Percentiles rank a stretch among this genome's conserved stretches.
Evolutionary conservation across 345 rosid species (phyloP).

Genomic region (Euphorbia tirucalli): DNA sequence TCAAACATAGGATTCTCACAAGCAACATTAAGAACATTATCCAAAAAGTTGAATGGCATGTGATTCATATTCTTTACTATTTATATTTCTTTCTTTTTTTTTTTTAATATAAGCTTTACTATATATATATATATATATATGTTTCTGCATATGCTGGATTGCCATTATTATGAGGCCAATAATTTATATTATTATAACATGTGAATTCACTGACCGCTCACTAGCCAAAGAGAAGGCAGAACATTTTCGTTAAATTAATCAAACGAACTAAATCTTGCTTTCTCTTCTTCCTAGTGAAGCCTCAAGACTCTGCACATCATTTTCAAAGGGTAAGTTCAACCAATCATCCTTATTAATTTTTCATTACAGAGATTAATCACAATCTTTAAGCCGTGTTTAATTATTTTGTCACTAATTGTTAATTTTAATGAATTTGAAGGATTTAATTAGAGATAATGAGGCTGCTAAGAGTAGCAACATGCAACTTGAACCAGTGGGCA

Average conservation of each 20-base stretch:
- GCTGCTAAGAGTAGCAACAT: conserved; percentile 74
- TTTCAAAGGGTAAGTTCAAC: not conserved
- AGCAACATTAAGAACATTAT: not conserved
- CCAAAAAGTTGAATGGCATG: not conserved
- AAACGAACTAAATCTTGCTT: not conserved
- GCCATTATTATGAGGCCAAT: not conserved
- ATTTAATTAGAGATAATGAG: conserved; percentile 45
- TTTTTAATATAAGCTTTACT: too few species aligned
- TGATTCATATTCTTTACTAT: not conserved
- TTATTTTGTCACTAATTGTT: not conserved
- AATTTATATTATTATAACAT: not conserved
- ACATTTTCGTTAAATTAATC: not conserved
- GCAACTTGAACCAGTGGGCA: conserved; percentile 95
- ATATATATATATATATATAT: too few species aligned
- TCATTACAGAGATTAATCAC: not conserved
- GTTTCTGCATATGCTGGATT: not conserved
- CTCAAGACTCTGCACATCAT: not conserved
- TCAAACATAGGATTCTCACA: not conserved
- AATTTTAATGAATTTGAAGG: not conserved
- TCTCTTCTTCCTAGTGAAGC: not conserved
- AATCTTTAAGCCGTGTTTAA: too few species aligned
- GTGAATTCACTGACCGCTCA: too few species aligned
- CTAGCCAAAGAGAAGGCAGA: not conserved
- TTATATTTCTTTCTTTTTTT: too few species aligned
- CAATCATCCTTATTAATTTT: too few species aligned